Evolutionary conservation across 108 stramenopile genomes (phyloP), one percentile per base, ranked within the genome.

Genomic region (Aurantiochytrium sp.): DNA sequence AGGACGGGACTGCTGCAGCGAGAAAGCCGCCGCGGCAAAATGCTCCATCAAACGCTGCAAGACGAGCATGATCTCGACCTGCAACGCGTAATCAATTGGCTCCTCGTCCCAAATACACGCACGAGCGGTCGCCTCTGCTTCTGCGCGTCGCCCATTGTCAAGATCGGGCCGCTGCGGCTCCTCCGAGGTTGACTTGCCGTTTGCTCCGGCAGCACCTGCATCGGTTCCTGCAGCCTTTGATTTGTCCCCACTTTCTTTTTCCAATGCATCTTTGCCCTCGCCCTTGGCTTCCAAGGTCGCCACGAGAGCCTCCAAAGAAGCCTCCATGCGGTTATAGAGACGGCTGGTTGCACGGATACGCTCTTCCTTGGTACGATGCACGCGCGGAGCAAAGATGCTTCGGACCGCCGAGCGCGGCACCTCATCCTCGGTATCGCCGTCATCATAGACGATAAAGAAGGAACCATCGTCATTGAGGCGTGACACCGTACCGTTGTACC

Each of bases 31-130:
- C 44, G 90, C 90, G 19, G 71, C 90, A 69, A 90, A 90, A 45
- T 90, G 90, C 88, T 90, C 90, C 69, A 72, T 88, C 16, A 90
- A 44, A 3, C 90, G 90, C 59, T 88, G 90, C 42, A 90, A 35
- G 18, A 19, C 5, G 35, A 90, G 21, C 88, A 90, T 6, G n/a
- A 88, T 18, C 59, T 90, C 90, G 12, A 90, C 64, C 88, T 90
- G 90, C 53, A 72, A 14, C 5, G 59, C 90, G 44, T 90, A 90
- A 6, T 35, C 25, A 57, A 90, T 90, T 16, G 58, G 49, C 45
- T 72, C 90, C 16, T 59, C 35, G 29, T 88, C 88, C 90, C 90
- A 90, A 29, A 90, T 88, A 88, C 90, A 90, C 10, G 76, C 21
- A 5, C 35, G 89, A 14, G 71, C 12, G 25, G 51, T 12, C 19